Evolutionary conservation across 768 basidiomycete species (phyloP).

Genomic region (Exidia glandulosa): DNA sequence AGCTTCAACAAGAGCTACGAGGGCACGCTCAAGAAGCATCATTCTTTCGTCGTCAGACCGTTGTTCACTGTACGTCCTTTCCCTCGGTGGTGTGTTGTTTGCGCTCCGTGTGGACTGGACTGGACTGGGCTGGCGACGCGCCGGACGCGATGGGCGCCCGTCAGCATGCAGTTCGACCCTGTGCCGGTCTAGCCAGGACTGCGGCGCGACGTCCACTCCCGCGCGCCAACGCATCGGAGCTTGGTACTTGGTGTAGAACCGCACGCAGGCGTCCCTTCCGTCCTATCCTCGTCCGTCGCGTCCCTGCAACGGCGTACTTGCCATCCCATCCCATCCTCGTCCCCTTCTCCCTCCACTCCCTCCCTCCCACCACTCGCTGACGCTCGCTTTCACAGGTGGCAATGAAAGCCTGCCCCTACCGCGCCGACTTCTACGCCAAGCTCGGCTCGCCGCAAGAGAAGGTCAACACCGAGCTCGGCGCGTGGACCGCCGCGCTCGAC

Average conservation of each 20-base stretch:
- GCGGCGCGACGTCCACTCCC: too few relatives aligned
- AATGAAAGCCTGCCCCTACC: conserved; percentile 59
- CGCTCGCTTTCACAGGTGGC: conserved; percentile 30
- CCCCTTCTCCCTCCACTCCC: neutral
- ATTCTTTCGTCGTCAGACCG: conserved; percentile 59
- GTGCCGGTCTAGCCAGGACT: too few relatives aligned
- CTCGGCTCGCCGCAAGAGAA: conserved; percentile 30
- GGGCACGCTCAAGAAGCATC: conserved; percentile 70
- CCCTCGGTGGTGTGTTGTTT: neutral
- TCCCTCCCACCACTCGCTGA: neutral
- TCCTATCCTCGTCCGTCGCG: too few relatives aligned
- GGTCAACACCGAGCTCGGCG: conserved; percentile 35
- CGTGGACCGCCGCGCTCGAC: conserved; percentile 44
- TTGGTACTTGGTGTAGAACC: too few relatives aligned
- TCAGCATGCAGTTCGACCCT: too few relatives aligned
- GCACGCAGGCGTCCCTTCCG: too few relatives aligned
- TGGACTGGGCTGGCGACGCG: too few relatives aligned
- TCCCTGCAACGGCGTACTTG: too few relatives aligned
- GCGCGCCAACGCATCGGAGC: too few relatives aligned
- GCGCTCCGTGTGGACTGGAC: too few relatives aligned
- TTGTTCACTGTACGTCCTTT: conserved; percentile 39
- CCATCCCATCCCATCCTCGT: too few relatives aligned
- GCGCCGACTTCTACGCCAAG: conserved; percentile 46
- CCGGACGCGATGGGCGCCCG: too few relatives aligned
- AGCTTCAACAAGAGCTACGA: conserved; percentile 81